Conservation (phyloP, 2,329 filamentous ascomycete genomes). For the Aspergillus fructus region DNA sequence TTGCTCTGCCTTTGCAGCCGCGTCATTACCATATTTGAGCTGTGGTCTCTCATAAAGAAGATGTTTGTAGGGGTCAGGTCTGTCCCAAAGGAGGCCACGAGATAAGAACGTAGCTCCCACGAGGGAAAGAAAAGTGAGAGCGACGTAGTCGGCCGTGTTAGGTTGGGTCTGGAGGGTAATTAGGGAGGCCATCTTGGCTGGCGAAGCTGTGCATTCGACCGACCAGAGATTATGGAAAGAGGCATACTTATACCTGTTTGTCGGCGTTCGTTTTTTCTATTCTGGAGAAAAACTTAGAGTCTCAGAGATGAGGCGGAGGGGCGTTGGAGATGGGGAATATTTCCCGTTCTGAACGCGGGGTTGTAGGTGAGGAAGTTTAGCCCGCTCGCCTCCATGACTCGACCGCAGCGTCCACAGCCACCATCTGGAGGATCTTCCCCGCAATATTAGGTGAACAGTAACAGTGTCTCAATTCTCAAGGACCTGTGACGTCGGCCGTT, state of each 20-base stretch:
- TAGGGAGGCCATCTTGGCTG: conserved; percentile 6
- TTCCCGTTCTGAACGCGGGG: conserved; percentile 6
- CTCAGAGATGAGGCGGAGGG: neutral
- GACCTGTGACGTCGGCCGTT: too few species aligned
- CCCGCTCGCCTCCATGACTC: conserved; percentile 3
- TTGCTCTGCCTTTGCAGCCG: conserved; percentile 19
- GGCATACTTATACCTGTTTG: neutral
- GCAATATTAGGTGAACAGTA: too few species aligned
- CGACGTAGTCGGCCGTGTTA: conserved; percentile 34
- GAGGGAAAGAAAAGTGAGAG: conserved; percentile 37
- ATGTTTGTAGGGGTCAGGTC: conserved; percentile 50
- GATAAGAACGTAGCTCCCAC: conserved; percentile 42
- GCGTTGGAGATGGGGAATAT: conserved; percentile 6
- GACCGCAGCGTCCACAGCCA: neutral
- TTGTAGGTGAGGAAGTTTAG: conserved; percentile 15
- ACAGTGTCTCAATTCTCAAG: too few species aligned
- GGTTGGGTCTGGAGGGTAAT: conserved; percentile 18
- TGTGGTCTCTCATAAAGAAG: conserved; percentile 53
- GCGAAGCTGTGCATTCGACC: too few species aligned
- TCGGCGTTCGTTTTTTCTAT: too few species aligned
- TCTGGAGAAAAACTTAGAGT: too few species aligned
- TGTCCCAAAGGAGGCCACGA: conserved; percentile 48
- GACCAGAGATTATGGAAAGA: neutral
- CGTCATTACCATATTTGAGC: conserved; percentile 28
- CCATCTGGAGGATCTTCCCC: neutral